A percentile compares a stretch with the other conserved stretches of the same genome.
Conservation (phyloP, 495 filamentous ascomycete species). For the Lepidopterella palustris region DNA sequence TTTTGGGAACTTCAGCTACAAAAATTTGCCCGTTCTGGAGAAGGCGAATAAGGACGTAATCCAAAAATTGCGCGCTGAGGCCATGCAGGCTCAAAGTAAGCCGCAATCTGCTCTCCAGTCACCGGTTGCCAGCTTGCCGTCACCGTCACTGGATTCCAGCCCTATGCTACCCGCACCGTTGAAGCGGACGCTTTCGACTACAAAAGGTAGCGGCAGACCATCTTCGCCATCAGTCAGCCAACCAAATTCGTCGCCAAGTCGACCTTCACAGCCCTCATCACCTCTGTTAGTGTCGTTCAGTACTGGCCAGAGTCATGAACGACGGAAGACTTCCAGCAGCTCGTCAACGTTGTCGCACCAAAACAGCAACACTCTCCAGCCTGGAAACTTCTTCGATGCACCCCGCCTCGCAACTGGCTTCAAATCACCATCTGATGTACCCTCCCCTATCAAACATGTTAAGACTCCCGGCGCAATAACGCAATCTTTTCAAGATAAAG, state of each 20-base stretch:
- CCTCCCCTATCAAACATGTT: slow-evolving; percentile 70
- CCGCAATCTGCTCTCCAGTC: slow-evolving; percentile 31
- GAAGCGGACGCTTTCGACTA: slow-evolving; percentile 77
- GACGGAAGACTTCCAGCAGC: slow-evolving; percentile 76
- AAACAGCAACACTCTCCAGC: slow-evolving; percentile 63
- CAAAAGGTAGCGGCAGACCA: slow-evolving; percentile 65
- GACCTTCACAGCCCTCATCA: slow-evolving; percentile 88
- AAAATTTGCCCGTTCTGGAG: slow-evolving; percentile 92
- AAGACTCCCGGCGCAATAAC: slow-evolving; percentile 47
- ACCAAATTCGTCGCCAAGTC: slow-evolving; percentile 76
- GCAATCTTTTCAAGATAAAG: slow-evolving; percentile 47
- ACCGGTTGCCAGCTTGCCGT: slow-evolving; percentile 45
- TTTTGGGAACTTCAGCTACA: slow-evolving; percentile 94
- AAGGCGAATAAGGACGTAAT: slow-evolving; percentile 99
- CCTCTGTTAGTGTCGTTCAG: slow-evolving; percentile 89
- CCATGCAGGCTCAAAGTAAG: slow-evolving; percentile 41
- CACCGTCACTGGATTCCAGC: slow-evolving; percentile 74
- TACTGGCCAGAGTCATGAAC: slow-evolving; percentile 65
- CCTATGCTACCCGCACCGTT: slow-evolving; percentile 74
- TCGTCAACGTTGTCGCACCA: slow-evolving; percentile 78
- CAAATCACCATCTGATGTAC: slow-evolving; percentile 58
- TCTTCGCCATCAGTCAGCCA: slow-evolving; percentile 80
- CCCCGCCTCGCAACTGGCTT: slow-evolving; percentile 53
- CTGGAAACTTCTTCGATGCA: slow-evolving; percentile 66
- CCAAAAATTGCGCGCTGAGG: slow-evolving; percentile 87